These are phyloP conservation scores for Puccinia polysora DNA, from an alignment of 1,284 basidiomycete genomes.

Conservation along the genomic window DNA sequence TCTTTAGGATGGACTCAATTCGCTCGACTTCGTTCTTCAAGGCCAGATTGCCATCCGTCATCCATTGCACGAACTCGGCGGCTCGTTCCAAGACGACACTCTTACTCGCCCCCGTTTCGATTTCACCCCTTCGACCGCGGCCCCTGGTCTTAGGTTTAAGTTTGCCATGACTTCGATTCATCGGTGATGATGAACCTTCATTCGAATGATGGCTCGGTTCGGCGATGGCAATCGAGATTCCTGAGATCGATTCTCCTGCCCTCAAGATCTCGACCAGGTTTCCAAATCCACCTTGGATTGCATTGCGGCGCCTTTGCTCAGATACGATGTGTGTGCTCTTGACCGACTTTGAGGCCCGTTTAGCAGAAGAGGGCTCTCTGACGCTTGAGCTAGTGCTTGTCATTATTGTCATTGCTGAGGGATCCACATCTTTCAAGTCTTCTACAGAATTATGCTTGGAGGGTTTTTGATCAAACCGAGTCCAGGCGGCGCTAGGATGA, in stretches of 20 bases:
- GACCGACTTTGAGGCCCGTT: neutral
- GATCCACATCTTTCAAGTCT: neutral
- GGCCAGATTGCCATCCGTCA: conserved; percentile 55
- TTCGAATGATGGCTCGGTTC: neutral
- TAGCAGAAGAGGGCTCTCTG: neutral
- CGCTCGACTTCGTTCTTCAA: conserved; percentile 24
- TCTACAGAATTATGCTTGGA: too few species aligned
- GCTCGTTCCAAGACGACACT: conserved; percentile 73
- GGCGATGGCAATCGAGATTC: conserved; percentile 15
- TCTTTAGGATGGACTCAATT: conserved; percentile 9
- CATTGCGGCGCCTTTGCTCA: conserved; percentile 23
- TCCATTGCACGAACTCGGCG: conserved; percentile 69
- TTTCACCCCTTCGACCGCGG: conserved; percentile 31
- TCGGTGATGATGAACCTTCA: neutral
- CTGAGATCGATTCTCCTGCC: conserved; percentile 16
- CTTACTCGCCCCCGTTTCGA: conserved; percentile 56
- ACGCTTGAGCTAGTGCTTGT: neutral
- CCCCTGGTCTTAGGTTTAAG: conserved; percentile 28
- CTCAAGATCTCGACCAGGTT: conserved; percentile 35
- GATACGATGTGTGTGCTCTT: conserved; percentile 34
- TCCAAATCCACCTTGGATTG: conserved; percentile 36
- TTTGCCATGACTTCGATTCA: neutral
- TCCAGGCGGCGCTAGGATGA: too few species aligned
- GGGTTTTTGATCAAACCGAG: too few species aligned
- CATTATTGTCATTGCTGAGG: neutral